Percentiles rank a stretch among this genome's conserved stretches.
Evolutionary conservation across 441 rosid genomes (phyloP).

Genomic region (Gossypium lobatum): DNA sequence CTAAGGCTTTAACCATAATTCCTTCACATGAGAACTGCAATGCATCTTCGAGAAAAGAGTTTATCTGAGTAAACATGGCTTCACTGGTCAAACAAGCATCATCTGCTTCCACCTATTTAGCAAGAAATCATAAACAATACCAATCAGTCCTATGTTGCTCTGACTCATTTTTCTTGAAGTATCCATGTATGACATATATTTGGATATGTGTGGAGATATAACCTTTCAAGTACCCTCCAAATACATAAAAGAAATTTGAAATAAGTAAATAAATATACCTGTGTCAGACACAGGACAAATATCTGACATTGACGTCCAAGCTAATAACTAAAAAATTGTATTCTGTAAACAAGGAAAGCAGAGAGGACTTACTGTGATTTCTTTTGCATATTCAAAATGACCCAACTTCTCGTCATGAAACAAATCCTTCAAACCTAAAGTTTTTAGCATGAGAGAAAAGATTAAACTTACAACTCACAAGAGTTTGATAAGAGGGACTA

Average conservation of each 20-base stretch:
- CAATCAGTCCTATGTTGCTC: background rate
- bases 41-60: conserved; percentile 66
- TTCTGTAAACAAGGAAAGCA: background rate
- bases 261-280: background rate
- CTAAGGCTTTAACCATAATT: conserved; percentile 72
- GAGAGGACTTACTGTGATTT: conserved; percentile 50
- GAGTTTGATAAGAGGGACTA: background rate
- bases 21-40: conserved; percentile 73
- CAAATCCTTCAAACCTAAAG: conserved; percentile 55
- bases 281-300: background rate
- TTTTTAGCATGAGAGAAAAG: conserved; percentile 5
- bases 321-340: background rate
- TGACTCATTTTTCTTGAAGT: background rate
- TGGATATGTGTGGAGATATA: background rate
- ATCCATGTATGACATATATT: background rate
- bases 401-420: conserved; percentile 58
- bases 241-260: background rate
- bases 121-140: conserved; percentile 17
- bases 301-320: background rate
- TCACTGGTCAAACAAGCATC: conserved; percentile 45
- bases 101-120: conserved; percentile 50
- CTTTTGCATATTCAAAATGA: conserved; percentile 59
- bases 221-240: background rate
- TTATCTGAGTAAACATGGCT: conserved; percentile 37
- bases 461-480: background rate